Evolutionary conservation across 129 eudicot genomes (phyloP).

Genomic region (Artemisia tridentata): DNA sequence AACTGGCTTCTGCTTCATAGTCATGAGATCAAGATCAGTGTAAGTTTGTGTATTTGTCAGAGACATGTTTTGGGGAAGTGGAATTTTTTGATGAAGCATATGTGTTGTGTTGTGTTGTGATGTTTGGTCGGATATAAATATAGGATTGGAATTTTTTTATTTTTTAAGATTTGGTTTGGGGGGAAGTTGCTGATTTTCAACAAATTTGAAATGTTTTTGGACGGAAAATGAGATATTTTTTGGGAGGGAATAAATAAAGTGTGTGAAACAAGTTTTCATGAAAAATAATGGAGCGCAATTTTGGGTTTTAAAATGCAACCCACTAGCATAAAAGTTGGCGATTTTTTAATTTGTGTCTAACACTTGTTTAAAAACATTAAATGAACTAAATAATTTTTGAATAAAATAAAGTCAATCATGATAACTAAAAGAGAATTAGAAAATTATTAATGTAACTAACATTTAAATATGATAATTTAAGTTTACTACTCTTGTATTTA

Average conservation of each 20-base stretch:
- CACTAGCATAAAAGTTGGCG: too few species aligned
- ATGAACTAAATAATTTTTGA: too few species aligned
- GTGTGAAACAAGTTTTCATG: background rate
- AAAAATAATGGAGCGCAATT: background rate
- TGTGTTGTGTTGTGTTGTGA: background rate
- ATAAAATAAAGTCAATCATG: too few species aligned
- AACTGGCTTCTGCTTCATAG: background rate
- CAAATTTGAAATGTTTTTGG: slow-evolving; percentile 1
- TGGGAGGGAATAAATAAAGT: background rate
- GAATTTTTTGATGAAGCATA: slow-evolving; percentile 13
- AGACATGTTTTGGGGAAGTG: slow-evolving; percentile 32
- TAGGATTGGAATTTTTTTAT: background rate
- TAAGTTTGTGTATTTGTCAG: slow-evolving; percentile 20
- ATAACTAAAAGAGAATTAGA: too few species aligned
- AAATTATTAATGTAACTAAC: too few species aligned
- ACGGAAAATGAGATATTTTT: background rate
- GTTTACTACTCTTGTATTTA: too few species aligned
- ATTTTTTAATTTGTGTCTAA: too few species aligned
- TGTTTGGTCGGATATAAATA: slow-evolving; percentile 8
- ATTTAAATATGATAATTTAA: too few species aligned
- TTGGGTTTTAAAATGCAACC: background rate
- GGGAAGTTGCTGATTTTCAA: slow-evolving; percentile 15
- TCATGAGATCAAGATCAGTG: slow-evolving; percentile 22
- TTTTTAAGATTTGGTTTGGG: slow-evolving; percentile 23
- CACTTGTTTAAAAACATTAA: too few species aligned